Percentiles rank a stretch among this genome's conserved stretches.
Evolutionary conservation across 257 asterid genomes (phyloP).

Genomic region (Nicotiana tomentosiformis): DNA sequence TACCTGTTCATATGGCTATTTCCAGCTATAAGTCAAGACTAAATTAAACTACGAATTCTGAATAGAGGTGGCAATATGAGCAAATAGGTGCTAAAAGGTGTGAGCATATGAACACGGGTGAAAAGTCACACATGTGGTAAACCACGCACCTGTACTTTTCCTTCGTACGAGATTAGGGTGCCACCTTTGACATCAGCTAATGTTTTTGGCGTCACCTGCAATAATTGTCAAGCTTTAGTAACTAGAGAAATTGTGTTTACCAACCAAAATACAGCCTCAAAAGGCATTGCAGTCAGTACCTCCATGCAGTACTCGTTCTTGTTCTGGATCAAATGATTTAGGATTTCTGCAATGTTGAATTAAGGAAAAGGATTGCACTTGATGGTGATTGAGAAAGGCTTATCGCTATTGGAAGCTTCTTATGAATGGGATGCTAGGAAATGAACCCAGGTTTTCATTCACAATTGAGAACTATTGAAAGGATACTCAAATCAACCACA

Average conservation of each 20-base stretch:
- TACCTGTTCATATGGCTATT: neutral
- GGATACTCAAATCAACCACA: constrained; percentile 97
- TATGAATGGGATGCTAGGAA: neutral
- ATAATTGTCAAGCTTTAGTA: constrained; percentile 9
- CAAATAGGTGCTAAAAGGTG: neutral
- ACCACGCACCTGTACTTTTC: constrained; percentile 77
- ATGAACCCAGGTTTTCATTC: neutral
- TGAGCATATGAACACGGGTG: neutral
- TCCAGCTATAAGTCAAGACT: neutral
- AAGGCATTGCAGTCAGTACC: constrained; percentile 34
- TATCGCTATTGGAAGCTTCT: neutral
- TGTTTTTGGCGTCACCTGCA: constrained; percentile 98
- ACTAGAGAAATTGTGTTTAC: neutral
- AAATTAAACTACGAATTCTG: neutral
- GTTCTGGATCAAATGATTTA: constrained; percentile 74
- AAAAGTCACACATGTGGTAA: neutral
- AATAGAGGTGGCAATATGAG: neutral
- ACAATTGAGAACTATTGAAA: constrained; percentile 9
- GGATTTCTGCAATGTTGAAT: constrained; percentile 58
- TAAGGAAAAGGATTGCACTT: constrained; percentile 36
- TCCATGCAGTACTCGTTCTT: constrained; percentile 99
- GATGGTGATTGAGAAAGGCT: neutral
- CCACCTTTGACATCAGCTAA: constrained; percentile 99
- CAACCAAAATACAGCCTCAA: neutral
- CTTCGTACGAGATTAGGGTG: constrained; percentile 87